A percentile compares a stretch with the other conserved stretches of the same genome.
phyloP scores from a whole-genome alignment of 1,139 yeast species.

The Saccharomycopsis hybrid region DNA sequence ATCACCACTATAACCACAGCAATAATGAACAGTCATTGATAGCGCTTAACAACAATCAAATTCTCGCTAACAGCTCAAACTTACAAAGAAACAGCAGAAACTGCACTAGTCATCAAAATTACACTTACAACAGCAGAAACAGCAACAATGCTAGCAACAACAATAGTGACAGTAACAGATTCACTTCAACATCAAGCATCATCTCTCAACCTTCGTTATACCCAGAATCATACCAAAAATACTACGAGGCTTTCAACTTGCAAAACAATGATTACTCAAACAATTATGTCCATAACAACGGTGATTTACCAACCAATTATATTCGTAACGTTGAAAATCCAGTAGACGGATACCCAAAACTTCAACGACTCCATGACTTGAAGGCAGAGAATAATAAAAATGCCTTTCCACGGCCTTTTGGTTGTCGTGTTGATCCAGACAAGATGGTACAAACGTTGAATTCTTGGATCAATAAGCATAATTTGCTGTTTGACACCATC shows the following conservation, averaged over 20 bases:
- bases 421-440: conserved; percentile 46
- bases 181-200: not conserved
- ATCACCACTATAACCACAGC: too few relatives aligned
- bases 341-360: conserved; percentile 79
- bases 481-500: conserved; percentile 74
- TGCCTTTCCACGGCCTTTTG: conserved; percentile 59
- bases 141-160: too few relatives aligned
- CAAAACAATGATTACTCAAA: conserved; percentile 61
- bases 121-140: not conserved
- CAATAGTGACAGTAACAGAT: not conserved
- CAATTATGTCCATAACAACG: conserved; percentile 57
- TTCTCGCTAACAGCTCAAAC: too few relatives aligned
- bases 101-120: not conserved
- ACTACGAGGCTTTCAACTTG: conserved; percentile 1
- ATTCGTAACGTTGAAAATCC: conserved; percentile 62
- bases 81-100: not conserved
- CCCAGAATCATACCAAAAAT: not conserved
- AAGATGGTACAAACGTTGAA: conserved; percentile 51
- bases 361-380: conserved; percentile 58
- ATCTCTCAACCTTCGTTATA: not conserved
- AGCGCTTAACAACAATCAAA: too few relatives aligned
- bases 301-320: conserved; percentile 53
- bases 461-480: conserved; percentile 51
- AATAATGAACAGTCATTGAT: too few relatives aligned
- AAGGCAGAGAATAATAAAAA: conserved; percentile 45